phyloP scores from a whole-genome alignment of 352 stramenopile species.

The Peronospora tabacina region DNA sequence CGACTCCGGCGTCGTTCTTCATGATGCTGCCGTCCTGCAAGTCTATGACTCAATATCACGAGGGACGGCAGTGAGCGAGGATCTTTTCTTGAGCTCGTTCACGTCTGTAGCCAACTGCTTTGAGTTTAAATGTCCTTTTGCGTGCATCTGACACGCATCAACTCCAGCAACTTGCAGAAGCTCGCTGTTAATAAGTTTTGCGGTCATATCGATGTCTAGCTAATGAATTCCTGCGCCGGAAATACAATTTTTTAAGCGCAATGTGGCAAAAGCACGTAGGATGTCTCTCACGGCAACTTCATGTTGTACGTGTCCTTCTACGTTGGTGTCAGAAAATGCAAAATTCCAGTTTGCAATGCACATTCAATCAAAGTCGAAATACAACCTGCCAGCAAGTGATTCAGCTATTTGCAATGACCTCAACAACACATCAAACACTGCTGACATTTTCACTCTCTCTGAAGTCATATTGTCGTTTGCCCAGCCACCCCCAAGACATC shows the following conservation, averaged over 20 bases:
- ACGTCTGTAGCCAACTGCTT: slow-evolving; percentile 38
- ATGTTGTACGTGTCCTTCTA: too few relatives aligned
- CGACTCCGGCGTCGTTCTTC: slow-evolving; percentile 41
- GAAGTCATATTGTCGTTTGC: background rate
- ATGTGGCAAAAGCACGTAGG: too few relatives aligned
- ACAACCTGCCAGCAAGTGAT: too few relatives aligned
- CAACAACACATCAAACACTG: too few relatives aligned
- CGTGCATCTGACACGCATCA: slow-evolving; percentile 51
- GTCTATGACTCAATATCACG: slow-evolving; percentile 88
- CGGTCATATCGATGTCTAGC: slow-evolving; percentile 61
- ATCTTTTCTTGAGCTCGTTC: slow-evolving; percentile 44
- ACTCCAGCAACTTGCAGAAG: slow-evolving; percentile 47
- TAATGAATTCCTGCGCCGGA: slow-evolving; percentile 33
- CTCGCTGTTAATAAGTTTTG: slow-evolving; percentile 44
- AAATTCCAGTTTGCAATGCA: too few relatives aligned
- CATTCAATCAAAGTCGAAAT: too few relatives aligned
- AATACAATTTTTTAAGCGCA: too few relatives aligned
- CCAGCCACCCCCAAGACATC: slow-evolving; percentile 6
- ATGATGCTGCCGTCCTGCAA: slow-evolving; percentile 91
- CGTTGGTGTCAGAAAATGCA: too few relatives aligned
- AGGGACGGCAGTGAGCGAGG: slow-evolving; percentile 51
- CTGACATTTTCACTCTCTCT: too few relatives aligned
- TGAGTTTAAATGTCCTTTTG: slow-evolving; percentile 38
- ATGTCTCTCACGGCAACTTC: too few relatives aligned
- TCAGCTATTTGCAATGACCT: too few relatives aligned